Conservation (phyloP, 805 yeast genomes). For the Schwanniomyces vanrijiae region DNA sequence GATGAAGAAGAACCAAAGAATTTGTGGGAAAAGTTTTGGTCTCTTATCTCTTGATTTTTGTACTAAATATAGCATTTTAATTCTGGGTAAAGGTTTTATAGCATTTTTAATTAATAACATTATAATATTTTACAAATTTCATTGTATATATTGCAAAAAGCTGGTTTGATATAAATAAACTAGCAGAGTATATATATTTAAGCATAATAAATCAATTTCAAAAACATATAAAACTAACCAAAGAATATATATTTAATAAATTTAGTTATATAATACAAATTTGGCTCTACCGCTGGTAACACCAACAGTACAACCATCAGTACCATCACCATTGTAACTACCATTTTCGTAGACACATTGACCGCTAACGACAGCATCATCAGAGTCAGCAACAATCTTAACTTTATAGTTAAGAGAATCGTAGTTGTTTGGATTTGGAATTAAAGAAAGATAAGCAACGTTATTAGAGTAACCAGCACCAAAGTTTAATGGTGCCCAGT, state of each 20-base stretch:
- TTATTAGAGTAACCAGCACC: slow-evolving; percentile 83
- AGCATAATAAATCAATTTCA: neutral
- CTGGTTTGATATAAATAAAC: no score
- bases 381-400: slow-evolving; percentile 66
- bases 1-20: slow-evolving; percentile 53
- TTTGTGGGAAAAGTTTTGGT: slow-evolving; percentile 58
- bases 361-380: slow-evolving; percentile 55
- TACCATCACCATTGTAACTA: slow-evolving; percentile 57
- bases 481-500: slow-evolving; percentile 96
- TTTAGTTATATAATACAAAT: slow-evolving; percentile 50
- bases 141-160: no score
- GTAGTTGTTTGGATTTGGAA: slow-evolving; percentile 91
- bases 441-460: slow-evolving; percentile 79
- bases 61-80: slow-evolving; percentile 1
- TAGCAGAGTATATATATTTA: no score
- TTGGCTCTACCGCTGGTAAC: slow-evolving; percentile 60
- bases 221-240: neutral
- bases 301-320: slow-evolving; percentile 80
- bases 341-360: slow-evolving; percentile 82
- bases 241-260: neutral
- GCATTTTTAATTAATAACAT: neutral
- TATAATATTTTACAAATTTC: neutral
- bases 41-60: slow-evolving; percentile 1
- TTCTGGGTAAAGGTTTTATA: neutral
- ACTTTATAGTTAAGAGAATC: slow-evolving; percentile 58